These are phyloP conservation scores for Aureobasidium melanogenum DNA, from an alignment of 2,329 filamentous ascomycete genomes.

Conservation along the genomic window DNA sequence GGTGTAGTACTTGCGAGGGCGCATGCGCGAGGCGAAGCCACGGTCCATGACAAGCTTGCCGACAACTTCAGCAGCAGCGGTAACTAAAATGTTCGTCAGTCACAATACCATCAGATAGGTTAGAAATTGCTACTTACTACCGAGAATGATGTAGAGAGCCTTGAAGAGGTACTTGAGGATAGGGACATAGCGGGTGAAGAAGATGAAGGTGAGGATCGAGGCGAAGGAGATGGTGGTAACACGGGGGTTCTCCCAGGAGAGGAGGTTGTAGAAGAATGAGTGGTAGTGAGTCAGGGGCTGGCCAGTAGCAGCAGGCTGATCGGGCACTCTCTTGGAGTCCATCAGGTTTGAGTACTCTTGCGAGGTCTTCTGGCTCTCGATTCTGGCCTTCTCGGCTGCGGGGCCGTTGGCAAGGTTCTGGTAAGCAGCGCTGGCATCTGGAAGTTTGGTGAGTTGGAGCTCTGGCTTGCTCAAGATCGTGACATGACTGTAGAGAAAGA, in stretches of 20 bases:
- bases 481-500: slow-evolving; percentile 22
- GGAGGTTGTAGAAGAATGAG: slow-evolving; percentile 56
- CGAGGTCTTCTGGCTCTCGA: slow-evolving; percentile 47
- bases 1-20: slow-evolving; percentile 57
- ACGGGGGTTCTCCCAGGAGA: slow-evolving; percentile 60
- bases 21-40: slow-evolving; percentile 52
- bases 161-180: slow-evolving; percentile 55
- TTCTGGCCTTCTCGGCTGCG: slow-evolving; percentile 48
- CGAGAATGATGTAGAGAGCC: slow-evolving; percentile 49
- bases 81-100: slow-evolving; percentile 33
- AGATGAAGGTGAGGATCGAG: slow-evolving; percentile 49
- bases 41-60: slow-evolving; percentile 48
- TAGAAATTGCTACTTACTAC: slow-evolving; percentile 35
- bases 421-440: slow-evolving; percentile 42
- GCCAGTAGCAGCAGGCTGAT: slow-evolving; percentile 48
- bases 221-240: slow-evolving; percentile 54
- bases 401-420: slow-evolving; percentile 44
- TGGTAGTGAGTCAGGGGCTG: slow-evolving; percentile 59
- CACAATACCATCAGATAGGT: not conserved
- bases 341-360: slow-evolving; percentile 52
- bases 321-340: slow-evolving; percentile 43
- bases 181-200: slow-evolving; percentile 54
- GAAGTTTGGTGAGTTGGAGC: slow-evolving; percentile 15
- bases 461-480: not conserved
- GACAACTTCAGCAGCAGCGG: slow-evolving; percentile 48